A percentile compares a stretch with the other conserved stretches of the same genome.
These are phyloP conservation scores for Sarocladium kiliense DNA, from an alignment of 2,329 filamentous ascomycete genomes.

Conservation along the genomic window DNA sequence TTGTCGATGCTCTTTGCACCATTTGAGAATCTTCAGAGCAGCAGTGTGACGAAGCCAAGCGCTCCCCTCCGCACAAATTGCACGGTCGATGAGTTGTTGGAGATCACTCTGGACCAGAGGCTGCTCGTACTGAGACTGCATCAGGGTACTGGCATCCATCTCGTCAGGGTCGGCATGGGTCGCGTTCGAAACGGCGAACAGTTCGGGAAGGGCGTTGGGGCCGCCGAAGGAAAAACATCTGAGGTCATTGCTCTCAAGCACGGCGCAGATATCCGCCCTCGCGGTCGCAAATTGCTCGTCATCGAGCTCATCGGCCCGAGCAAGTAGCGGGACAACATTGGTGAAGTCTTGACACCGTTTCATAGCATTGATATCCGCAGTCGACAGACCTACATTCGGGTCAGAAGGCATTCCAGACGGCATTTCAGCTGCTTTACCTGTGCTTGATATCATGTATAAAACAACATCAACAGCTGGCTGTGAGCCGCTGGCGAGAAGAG, in stretches of 20 bases:
- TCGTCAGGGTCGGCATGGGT: slow-evolving; percentile 67
- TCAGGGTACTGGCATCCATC: slow-evolving; percentile 90
- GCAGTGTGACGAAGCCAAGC: slow-evolving; percentile 78
- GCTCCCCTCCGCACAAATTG: slow-evolving; percentile 75
- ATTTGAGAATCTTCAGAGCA: slow-evolving; percentile 74
- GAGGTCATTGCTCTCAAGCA: slow-evolving; percentile 53
- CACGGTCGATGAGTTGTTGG: slow-evolving; percentile 56
- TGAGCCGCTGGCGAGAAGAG: slow-evolving; percentile 73
- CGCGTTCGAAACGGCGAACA: slow-evolving; percentile 75
- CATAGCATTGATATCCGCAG: slow-evolving; percentile 64
- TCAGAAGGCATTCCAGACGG: slow-evolving; percentile 8
- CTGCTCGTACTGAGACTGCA: slow-evolving; percentile 85
- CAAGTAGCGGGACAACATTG: slow-evolving; percentile 80
- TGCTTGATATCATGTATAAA: slow-evolving; percentile 72
- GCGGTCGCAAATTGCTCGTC: slow-evolving; percentile 48
- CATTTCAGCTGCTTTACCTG: slow-evolving; percentile 40
- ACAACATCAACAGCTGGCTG: slow-evolving; percentile 81
- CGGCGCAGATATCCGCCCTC: slow-evolving; percentile 54
- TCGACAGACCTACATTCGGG: slow-evolving; percentile 23
- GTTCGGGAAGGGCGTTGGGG: slow-evolving; percentile 32
- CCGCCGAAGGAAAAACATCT: slow-evolving; percentile 61
- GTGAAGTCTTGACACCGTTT: slow-evolving; percentile 65
- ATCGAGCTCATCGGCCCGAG: slow-evolving; percentile 67
- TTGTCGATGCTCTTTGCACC: slow-evolving; percentile 44
- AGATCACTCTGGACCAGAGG: slow-evolving; percentile 77